phyloP scores from a whole-genome alignment of 176 grass and related monocot species.

The Ensete glaucum region DNA sequence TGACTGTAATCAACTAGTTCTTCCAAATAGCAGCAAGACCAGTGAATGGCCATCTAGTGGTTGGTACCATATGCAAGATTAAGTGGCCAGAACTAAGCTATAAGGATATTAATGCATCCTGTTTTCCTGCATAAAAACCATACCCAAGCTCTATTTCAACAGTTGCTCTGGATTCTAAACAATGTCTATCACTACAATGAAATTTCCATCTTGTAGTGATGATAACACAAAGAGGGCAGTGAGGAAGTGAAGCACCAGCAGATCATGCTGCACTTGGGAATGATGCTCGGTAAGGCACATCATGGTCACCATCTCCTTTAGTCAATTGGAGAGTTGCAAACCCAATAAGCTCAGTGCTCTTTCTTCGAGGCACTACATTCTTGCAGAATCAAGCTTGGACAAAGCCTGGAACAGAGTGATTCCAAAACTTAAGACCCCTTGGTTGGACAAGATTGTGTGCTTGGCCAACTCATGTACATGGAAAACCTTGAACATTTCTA shows the following conservation, averaged over 20 bases:
- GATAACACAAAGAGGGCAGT: background rate
- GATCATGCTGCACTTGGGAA: background rate
- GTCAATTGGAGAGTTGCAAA: background rate
- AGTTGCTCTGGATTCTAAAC: background rate
- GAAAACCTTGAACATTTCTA: too few species aligned
- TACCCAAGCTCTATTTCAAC: background rate
- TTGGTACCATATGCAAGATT: too few species aligned
- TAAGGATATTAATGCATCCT: background rate
- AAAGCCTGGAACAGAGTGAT: too few species aligned
- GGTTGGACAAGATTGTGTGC: too few species aligned
- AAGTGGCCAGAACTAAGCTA: too few species aligned
- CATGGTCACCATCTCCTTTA: background rate
- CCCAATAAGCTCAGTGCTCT: background rate
- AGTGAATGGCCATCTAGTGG: too few species aligned
- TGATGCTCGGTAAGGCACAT: background rate
- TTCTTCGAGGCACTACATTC: background rate
- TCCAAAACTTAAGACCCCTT: too few species aligned
- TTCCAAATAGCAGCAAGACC: too few species aligned
- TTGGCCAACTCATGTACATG: too few species aligned
- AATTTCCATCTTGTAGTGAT: background rate
- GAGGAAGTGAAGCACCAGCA: background rate
- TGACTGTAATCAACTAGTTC: too few species aligned
- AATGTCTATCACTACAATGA: background rate
- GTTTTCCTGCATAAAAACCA: background rate
- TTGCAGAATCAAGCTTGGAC: background rate